phyloP scores from a whole-genome alignment of 768 basidiomycete species.

The Boletus reticulatus region DNA sequence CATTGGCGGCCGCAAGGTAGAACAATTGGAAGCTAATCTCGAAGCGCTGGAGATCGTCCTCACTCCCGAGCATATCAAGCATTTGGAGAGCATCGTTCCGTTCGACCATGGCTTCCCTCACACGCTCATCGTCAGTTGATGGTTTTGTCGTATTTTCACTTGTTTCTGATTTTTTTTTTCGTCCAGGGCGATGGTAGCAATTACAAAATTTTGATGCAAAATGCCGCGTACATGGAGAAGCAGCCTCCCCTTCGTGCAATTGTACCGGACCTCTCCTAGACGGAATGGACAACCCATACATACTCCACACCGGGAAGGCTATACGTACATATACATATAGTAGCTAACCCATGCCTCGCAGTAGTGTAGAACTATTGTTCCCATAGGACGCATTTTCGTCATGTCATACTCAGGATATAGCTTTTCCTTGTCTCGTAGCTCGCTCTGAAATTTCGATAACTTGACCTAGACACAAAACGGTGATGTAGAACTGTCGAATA shows the following conservation, averaged over 20 bases:
- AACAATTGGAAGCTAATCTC: constrained; percentile 42
- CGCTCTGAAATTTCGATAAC: too few relatives aligned
- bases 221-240: constrained; percentile 20
- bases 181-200: constrained; percentile 30
- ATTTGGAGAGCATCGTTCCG: constrained; percentile 35
- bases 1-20: constrained; percentile 42
- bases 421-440: too few relatives aligned
- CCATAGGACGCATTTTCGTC: too few relatives aligned
- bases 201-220: constrained; percentile 7
- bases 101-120: constrained; percentile 41
- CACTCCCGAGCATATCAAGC: constrained; percentile 36
- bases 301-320: neutral
- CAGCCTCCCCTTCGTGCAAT: constrained; percentile 9
- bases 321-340: neutral
- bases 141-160: neutral
- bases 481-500: neutral
- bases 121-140: constrained; percentile 30
- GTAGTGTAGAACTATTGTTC: too few relatives aligned
- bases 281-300: neutral
- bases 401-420: too few relatives aligned
- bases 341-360: neutral
- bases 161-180: neutral
- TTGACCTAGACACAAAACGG: neutral
- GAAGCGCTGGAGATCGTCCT: constrained; percentile 43
- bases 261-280: constrained; percentile 4